phyloP scores from a whole-genome alignment of 768 basidiomycete species.

The Clitopilus passeckerianus region DNA sequence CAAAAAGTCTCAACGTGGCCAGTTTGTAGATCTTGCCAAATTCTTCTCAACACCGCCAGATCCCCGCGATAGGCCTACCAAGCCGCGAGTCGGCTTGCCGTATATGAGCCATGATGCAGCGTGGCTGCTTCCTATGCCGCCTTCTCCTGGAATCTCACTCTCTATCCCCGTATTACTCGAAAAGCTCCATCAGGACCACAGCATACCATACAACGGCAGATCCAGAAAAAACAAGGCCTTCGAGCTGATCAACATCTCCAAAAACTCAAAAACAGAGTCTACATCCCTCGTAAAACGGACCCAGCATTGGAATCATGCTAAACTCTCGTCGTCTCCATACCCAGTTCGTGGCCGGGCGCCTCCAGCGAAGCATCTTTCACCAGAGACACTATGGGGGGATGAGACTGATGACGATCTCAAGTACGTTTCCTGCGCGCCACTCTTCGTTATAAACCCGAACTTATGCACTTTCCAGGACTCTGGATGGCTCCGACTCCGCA shows the following conservation, averaged over 20 bases:
- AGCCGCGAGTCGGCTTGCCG: neutral
- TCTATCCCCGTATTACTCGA: neutral
- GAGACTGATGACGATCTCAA: neutral
- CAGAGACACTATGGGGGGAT: neutral
- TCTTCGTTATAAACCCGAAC: neutral
- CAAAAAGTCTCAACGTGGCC: neutral
- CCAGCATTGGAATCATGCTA: neutral
- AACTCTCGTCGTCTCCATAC: neutral
- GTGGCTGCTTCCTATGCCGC: neutral
- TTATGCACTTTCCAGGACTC: neutral
- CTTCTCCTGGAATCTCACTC: neutral
- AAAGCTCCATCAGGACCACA: neutral
- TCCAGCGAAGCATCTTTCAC: neutral
- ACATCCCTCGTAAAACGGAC: neutral
- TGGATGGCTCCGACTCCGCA: neutral
- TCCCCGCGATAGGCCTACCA: neutral
- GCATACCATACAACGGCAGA: neutral
- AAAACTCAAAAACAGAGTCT: neutral
- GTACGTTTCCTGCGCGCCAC: neutral
- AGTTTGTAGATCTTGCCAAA: neutral
- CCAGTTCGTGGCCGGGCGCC: neutral
- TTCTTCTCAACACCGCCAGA: neutral
- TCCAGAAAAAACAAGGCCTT: neutral
- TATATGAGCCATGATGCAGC: neutral
- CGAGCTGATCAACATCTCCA: neutral